A percentile compares a stretch with the other conserved stretches of the same genome.
Conservation (phyloP, 106 monocot species). For the Hemerocallis citrina region DNA sequence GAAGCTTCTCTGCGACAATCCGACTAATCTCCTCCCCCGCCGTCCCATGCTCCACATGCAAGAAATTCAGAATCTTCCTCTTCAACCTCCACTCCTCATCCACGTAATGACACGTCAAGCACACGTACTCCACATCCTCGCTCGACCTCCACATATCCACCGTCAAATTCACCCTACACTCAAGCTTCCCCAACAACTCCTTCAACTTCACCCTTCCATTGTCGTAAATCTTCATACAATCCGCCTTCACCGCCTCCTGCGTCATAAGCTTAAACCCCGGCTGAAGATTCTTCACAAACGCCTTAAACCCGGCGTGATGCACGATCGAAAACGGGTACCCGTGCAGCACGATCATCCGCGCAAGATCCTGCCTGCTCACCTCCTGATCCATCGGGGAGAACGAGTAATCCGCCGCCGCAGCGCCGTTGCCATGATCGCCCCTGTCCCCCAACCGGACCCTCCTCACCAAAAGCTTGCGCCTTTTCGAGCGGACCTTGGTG, state of each 20-base stretch:
- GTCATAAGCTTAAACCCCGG: conserved; percentile 44
- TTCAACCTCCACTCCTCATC: conserved; percentile 57
- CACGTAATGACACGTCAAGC: conserved; percentile 54
- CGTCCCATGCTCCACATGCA: conserved; percentile 22
- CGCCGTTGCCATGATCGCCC: neutral
- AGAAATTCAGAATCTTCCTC: conserved; percentile 46
- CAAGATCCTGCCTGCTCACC: conserved; percentile 40
- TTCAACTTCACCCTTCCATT: conserved; percentile 24
- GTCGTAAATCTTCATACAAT: conserved; percentile 57
- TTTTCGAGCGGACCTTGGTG: conserved; percentile 23
- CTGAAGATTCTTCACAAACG: conserved; percentile 58
- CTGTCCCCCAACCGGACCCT: conserved; percentile 7
- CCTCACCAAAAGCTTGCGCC: conserved; percentile 36
- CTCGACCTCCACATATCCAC: conserved; percentile 44
- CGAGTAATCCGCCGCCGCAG: no score
- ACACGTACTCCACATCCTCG: conserved; percentile 26
- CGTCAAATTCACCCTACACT: conserved; percentile 31
- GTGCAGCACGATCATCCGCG: conserved; percentile 52
- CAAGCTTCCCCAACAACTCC: conserved; percentile 32
- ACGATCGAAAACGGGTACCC: conserved; percentile 58
- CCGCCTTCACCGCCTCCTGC: conserved; percentile 26
- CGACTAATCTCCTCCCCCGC: conserved; percentile 19
- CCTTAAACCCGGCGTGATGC: conserved; percentile 43
- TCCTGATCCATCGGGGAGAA: conserved; percentile 42
- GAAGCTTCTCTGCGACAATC: conserved; percentile 30